phyloP scores from a whole-genome alignment of 352 stramenopile species.

The Phytophthora quininea region DNA sequence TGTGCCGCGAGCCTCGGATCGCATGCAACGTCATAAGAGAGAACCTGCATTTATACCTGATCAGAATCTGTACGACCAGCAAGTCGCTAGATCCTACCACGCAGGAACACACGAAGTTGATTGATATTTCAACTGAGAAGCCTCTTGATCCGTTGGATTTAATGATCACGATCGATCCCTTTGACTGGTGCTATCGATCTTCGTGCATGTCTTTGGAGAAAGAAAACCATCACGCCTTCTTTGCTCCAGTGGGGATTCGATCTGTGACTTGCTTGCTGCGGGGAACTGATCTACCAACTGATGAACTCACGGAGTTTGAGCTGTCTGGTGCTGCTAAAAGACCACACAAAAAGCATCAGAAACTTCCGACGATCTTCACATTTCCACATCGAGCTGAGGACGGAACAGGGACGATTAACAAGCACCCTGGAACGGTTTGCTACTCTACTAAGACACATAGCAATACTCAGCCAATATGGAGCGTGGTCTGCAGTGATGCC shows the following conservation, averaged over 20 bases:
- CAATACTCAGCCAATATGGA: constrained; percentile 16
- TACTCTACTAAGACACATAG: background rate
- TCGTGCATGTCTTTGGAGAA: constrained; percentile 31
- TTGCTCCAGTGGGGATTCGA: constrained; percentile 47
- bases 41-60: constrained; percentile 43
- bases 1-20: constrained; percentile 40
- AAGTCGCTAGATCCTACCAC: constrained; percentile 1
- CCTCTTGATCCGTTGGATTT: constrained; percentile 43
- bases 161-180: constrained; percentile 54
- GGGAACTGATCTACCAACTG: constrained; percentile 37
- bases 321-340: background rate
- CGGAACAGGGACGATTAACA: too few species aligned
- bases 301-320: constrained; percentile 59
- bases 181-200: constrained; percentile 61
- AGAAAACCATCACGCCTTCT: constrained; percentile 32
- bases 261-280: constrained; percentile 46
- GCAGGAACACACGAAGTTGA: background rate
- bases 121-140: background rate
- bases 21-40: constrained; percentile 47
- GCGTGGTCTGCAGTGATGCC: constrained; percentile 5
- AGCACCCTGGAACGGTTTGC: background rate
- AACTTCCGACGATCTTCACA: constrained; percentile 49
- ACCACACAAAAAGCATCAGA: background rate
- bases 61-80: constrained; percentile 34
- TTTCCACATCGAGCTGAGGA: constrained; percentile 20